Conservation (phyloP, 2,329 filamentous ascomycete species). For the Cercospora zeina region DNA sequence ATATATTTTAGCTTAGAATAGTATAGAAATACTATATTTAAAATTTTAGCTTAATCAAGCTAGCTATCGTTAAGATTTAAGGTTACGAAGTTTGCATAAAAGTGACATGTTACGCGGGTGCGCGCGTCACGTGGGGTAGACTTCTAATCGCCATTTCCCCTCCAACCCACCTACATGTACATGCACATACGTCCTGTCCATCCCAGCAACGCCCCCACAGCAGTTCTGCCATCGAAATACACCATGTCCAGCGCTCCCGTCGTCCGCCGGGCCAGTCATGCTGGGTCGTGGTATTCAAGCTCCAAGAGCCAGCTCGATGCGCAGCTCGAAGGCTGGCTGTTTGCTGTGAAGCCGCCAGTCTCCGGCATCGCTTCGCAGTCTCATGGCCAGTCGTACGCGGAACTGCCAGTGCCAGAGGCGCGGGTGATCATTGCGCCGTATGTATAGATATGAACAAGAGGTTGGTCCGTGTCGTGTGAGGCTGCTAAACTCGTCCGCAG, state of each 20-base stretch:
- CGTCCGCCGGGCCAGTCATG: conserved; percentile 67
- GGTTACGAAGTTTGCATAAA: too few species aligned
- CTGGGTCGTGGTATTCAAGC: conserved; percentile 82
- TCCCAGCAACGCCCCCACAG: conserved; percentile 4
- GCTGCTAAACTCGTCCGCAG: conserved; percentile 51
- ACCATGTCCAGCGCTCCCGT: conserved; percentile 38
- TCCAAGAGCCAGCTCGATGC: conserved; percentile 59
- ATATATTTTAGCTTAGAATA: too few species aligned
- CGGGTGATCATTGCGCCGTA: conserved; percentile 92
- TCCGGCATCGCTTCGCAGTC: conserved; percentile 57
- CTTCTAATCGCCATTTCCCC: conserved; percentile 1
- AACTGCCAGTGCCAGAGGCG: conserved; percentile 70
- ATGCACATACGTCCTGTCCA: not conserved
- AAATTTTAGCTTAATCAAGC: too few species aligned
- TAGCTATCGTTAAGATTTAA: too few species aligned
- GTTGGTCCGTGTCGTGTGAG: conserved; percentile 35
- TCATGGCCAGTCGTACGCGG: conserved; percentile 41
- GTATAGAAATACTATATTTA: too few species aligned
- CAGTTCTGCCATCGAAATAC: not conserved
- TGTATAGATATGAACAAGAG: conserved; percentile 22
- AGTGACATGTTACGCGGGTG: too few species aligned
- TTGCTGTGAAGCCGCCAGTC: conserved; percentile 65
- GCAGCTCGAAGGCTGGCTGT: conserved; percentile 75
- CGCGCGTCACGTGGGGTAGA: too few species aligned
- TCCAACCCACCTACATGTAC: not conserved